phyloP scores from a whole-genome alignment of 108 stramenopile species.

The Nitzschia sp. region DNA sequence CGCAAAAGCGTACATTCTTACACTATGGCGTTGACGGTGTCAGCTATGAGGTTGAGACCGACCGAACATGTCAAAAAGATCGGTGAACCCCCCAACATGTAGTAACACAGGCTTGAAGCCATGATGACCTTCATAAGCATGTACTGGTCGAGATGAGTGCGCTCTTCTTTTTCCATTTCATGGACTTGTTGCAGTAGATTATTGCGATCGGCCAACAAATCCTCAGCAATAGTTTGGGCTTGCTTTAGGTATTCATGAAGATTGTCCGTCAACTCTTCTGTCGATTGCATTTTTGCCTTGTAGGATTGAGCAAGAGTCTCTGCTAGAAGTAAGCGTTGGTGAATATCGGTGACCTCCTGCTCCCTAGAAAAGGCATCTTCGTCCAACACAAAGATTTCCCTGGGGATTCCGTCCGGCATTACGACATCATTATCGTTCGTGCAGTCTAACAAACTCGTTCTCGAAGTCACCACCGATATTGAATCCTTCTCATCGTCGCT shows the following conservation, averaged over 20 bases:
- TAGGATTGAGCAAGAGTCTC: constrained; percentile 11
- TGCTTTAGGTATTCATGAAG: constrained; percentile 18
- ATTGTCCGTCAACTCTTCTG: constrained; percentile 7
- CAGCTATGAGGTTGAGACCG: not conserved
- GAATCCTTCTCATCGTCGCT: not conserved
- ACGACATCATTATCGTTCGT: not conserved
- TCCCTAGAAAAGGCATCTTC: not conserved
- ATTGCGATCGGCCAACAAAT: constrained; percentile 16
- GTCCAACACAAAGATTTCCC: not conserved
- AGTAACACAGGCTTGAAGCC: constrained; percentile 8
- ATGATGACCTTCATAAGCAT: constrained; percentile 24
- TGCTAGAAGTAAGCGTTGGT: not conserved
- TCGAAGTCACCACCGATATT: not conserved
- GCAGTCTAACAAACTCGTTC: not conserved
- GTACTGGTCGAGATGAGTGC: constrained; percentile 8
- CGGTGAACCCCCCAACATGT: constrained; percentile 17
- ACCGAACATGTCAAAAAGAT: constrained; percentile 10
- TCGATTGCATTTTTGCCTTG: constrained; percentile 16
- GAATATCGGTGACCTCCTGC: not conserved
- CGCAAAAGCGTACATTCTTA: no score
- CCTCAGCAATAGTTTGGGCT: constrained; percentile 19
- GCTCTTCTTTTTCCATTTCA: constrained; percentile 16
- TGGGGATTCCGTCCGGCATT: not conserved
- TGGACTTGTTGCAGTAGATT: constrained; percentile 5
- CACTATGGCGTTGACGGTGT: not conserved